Evolutionary conservation across 768 basidiomycete species (phyloP), one percentile per base, ranked within the genome.

Genomic region (Pisolithus sp.): DNA sequence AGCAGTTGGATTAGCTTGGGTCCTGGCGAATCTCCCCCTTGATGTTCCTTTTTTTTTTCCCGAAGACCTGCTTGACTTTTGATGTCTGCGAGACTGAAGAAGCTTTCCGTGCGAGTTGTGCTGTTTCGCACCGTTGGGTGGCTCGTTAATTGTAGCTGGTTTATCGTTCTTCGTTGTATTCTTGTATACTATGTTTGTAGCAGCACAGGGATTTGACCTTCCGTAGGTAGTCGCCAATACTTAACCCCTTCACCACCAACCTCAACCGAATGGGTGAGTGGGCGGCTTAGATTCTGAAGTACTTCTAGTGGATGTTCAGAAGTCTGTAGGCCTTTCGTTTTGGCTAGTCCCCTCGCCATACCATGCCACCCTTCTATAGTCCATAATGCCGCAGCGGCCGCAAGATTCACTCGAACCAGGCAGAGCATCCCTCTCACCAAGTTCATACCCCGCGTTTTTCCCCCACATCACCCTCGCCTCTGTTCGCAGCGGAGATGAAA

Each of bases 1-100:
- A 74, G 79, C 46, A 88, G 85, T 56, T 91, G 88, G 88, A 71
- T 91, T 48, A 87, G 80, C 62, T 68, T 89, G 61, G 62, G 61
- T 37, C 51, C 62, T 8, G 63, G 53, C 37, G 59, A 53, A 48
- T 44, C 59, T 18, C 47, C 62, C 21, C 54, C 59, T 41, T 67
- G 48, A 63, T 13, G 17, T 15, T 5, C 2, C 13, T 1, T 7
- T 13, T 15, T 7, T 12, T 41, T 20, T 39, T 20, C 12, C 12
- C 41, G 41, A 12, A 9, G 13, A 20, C 20, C 12, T 42, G 18
- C 10, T 9, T 0, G 15, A 17, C 26, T 5, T 45, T 17, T 45
- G 26, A 6, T 10, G 15, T 45, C 5, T 18, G 23, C 9, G 26
- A 45, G 43, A 26, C 4, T 5, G 13, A 15, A 34, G 34, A 34